Evolutionary conservation across 2,329 filamentous ascomycete species (phyloP), one percentile per base, ranked within the genome.

Genomic region (Aspergillus arachidicola): DNA sequence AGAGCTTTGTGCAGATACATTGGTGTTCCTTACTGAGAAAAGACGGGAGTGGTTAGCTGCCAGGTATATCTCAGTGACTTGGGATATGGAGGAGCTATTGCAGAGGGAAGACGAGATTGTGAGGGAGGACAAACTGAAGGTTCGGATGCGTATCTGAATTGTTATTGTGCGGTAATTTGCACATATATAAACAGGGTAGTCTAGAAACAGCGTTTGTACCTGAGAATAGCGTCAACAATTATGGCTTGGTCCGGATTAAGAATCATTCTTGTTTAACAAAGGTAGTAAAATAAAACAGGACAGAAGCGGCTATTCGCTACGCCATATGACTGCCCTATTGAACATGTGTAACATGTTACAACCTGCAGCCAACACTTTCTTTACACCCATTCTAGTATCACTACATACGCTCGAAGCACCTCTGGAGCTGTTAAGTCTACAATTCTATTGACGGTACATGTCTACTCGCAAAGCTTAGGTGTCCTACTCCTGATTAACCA

Each of bases 81-180:
- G 50, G 28, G 50, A 34, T 21, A 4, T 32, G 50, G 50, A 34
- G 50, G 50, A 53, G 30, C 10, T 53, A 5, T 21, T 53, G 28
- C 16, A 30, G 28, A 51, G 16, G 62, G 63, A 58, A 16, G 64
- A 71, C 36, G 64, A 70, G 51, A 19, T 51, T n/a, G 48, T 32
- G 10, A 30, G 32, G 10, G 50, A 34, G 16, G 28, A 34, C 10
- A 53, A 53, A 16, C 21, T 53, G 50, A 53, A 53, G 50, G 50
- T 53, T 21, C 34, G 50, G 30, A 53, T 53, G 28, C 28, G 30
- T 14, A 5, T 34, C 14, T 34, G n/a, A 53, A 53, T 10, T n/a
- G 3, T 26, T 48, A 16, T 28, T 14, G 16, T 2, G n/a, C 0
- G n/a, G 19, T n/a, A 9, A 43, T 43, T n/a, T n/a, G 38, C 38